These are phyloP conservation scores for Coniochaeta sp. DNA, from an alignment of 2,329 filamentous ascomycete species.

Conservation along the genomic window DNA sequence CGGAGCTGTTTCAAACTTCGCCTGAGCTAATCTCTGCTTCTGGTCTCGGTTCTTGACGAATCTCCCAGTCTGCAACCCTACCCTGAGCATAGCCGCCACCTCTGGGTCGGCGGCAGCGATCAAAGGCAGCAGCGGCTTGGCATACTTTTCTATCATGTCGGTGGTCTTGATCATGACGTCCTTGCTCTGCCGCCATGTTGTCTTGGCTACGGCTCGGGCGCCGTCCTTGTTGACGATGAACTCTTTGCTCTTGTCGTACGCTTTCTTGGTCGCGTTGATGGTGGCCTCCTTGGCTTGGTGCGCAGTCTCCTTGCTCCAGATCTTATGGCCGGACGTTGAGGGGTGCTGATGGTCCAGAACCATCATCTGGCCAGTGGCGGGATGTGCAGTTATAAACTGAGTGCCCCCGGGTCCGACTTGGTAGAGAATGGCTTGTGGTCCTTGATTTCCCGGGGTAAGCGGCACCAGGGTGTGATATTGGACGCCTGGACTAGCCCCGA, in stretches of 20 bases:
- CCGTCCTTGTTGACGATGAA: neutral
- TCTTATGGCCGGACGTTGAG: neutral
- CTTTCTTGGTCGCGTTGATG: neutral
- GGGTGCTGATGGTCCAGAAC: neutral
- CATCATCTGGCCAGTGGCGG: neutral
- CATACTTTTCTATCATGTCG: neutral
- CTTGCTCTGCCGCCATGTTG: conserved; percentile 1
- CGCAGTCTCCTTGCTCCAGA: neutral
- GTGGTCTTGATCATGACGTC: neutral
- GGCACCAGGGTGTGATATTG: neutral
- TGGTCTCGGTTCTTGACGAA: neutral
- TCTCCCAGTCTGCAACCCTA: no score
- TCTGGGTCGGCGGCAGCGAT: neutral
- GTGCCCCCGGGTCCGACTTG: neutral
- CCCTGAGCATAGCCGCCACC: neutral
- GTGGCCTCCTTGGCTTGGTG: neutral
- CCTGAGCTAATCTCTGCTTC: neutral
- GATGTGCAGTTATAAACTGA: neutral
- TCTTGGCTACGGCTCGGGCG: neutral
- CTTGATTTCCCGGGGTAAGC: neutral
- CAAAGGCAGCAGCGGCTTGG: neutral
- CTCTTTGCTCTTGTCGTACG: neutral
- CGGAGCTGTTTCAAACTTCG: neutral
- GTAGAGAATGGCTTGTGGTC: neutral
- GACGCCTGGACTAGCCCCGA: neutral